A percentile compares a stretch with the other conserved stretches of the same genome.
Evolutionary conservation across 768 basidiomycete species (phyloP).

Genomic region (Hygrophoropsis aurantiaca): DNA sequence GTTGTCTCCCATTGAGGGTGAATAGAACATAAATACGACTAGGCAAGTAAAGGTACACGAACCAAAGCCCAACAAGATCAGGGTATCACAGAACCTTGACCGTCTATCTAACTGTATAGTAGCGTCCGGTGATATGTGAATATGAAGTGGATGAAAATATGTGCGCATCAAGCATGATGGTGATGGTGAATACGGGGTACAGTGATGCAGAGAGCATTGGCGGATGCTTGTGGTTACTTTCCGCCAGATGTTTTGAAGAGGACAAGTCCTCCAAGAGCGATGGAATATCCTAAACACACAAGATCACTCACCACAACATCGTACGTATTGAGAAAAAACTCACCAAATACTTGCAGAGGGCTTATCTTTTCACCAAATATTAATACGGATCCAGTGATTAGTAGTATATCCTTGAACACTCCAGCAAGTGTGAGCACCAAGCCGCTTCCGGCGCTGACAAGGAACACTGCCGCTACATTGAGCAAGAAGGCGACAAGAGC

Average conservation of each 20-base stretch:
- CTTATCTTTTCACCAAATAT: slow-evolving; percentile 82
- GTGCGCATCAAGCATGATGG: not conserved
- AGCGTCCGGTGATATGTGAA: not conserved
- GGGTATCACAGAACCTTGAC: slow-evolving; percentile 1
- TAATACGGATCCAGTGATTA: slow-evolving; percentile 88
- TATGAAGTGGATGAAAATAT: not conserved
- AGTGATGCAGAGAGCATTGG: not conserved
- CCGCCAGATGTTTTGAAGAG: slow-evolving; percentile 78
- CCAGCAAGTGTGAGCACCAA: slow-evolving; percentile 91
- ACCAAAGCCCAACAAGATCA: not conserved
- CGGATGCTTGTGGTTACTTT: slow-evolving; percentile 39
- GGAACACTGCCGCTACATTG: slow-evolving; percentile 92
- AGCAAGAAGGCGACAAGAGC: slow-evolving; percentile 85
- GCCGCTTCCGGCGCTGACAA: slow-evolving; percentile 86
- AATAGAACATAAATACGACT: not conserved
- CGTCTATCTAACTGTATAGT: not conserved
- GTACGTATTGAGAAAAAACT: no score
- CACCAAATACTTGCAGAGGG: slow-evolving; percentile 80
- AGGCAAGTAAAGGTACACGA: not conserved
- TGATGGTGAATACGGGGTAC: no score
- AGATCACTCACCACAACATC: no score
- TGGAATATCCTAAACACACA: slow-evolving; percentile 72
- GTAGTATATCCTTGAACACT: slow-evolving; percentile 95
- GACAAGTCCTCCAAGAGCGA: slow-evolving; percentile 83
- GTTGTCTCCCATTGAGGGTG: no score